Percentiles rank a stretch among this genome's conserved stretches.
These are phyloP conservation scores for Abrus pulchellus DNA, from an alignment of 306 rosid genomes.

Conservation along the genomic window DNA sequence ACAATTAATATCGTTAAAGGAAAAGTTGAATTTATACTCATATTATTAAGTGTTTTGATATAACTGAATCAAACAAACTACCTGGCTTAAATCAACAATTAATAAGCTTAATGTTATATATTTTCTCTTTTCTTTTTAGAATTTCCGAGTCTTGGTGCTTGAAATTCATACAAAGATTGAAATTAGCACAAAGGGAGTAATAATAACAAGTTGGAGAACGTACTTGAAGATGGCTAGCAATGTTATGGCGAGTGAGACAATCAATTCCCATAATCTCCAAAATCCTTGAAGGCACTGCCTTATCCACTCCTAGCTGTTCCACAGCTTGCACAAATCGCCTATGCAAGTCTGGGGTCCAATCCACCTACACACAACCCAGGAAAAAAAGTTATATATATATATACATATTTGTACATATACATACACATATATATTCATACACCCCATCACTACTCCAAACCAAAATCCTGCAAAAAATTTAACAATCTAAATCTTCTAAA, in stretches of 20 bases:
- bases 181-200: background rate
- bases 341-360: slow-evolving; percentile 97
- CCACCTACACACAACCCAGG: slow-evolving; percentile 68
- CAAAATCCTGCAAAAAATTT: background rate
- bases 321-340: slow-evolving; percentile 94
- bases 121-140: background rate
- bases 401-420: background rate
- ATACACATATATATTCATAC: too few species aligned
- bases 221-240: slow-evolving; percentile 98
- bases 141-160: background rate
- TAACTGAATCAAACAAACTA: background rate
- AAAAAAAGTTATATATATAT: background rate
- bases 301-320: slow-evolving; percentile 95
- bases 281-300: slow-evolving; percentile 96
- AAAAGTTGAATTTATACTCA: too few species aligned
- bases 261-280: slow-evolving; percentile 95
- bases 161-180: background rate
- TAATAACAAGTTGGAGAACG: background rate
- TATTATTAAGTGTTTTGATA: background rate
- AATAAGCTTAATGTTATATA: background rate
- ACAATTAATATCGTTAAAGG: too few species aligned
- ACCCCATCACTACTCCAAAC: background rate
- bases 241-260: slow-evolving; percentile 97
- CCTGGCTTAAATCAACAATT: background rate
- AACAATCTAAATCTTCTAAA: background rate